A percentile compares a stretch with the other conserved stretches of the same genome.
phyloP scores from a whole-genome alignment of 441 rosid genomes.

The Populus hybrid region DNA sequence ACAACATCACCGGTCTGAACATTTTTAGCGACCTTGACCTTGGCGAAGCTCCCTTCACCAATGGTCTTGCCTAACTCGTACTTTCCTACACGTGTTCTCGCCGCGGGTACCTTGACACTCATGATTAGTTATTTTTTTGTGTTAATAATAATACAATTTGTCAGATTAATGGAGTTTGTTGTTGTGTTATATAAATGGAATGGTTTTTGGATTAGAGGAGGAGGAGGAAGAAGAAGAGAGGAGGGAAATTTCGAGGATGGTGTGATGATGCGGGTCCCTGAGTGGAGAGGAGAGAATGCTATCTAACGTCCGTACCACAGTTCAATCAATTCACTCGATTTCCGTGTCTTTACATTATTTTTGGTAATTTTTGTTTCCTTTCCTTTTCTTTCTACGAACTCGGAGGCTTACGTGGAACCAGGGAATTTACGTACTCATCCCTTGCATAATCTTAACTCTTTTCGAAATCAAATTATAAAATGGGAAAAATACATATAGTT shows the following conservation, averaged over 20 bases:
- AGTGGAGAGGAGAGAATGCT: too few species aligned
- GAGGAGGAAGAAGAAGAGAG: background rate
- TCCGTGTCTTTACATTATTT: background rate
- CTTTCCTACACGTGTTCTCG: slow-evolving; percentile 76
- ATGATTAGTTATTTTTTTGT: slow-evolving; percentile 14
- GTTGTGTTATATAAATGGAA: background rate
- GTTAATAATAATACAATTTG: background rate
- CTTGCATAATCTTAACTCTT: background rate
- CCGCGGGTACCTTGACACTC: slow-evolving; percentile 35
- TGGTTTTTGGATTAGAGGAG: background rate
- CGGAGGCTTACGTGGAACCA: background rate
- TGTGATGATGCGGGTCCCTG: background rate
- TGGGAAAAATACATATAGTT: background rate
- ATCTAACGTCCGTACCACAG: background rate
- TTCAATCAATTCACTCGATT: background rate
- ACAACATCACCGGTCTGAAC: slow-evolving; percentile 53
- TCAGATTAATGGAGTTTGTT: background rate
- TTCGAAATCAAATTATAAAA: background rate
- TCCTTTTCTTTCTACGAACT: too few species aligned
- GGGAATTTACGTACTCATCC: background rate
- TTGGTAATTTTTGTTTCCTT: background rate
- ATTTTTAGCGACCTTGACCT: slow-evolving; percentile 80
- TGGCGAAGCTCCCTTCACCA: slow-evolving; percentile 90
- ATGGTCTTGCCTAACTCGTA: slow-evolving; percentile 81
- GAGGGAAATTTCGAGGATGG: background rate